A percentile compares a stretch with the other conserved stretches of the same genome.
Conservation (phyloP, 1,139 yeast species). For the Geotrichum australiense region DNA sequence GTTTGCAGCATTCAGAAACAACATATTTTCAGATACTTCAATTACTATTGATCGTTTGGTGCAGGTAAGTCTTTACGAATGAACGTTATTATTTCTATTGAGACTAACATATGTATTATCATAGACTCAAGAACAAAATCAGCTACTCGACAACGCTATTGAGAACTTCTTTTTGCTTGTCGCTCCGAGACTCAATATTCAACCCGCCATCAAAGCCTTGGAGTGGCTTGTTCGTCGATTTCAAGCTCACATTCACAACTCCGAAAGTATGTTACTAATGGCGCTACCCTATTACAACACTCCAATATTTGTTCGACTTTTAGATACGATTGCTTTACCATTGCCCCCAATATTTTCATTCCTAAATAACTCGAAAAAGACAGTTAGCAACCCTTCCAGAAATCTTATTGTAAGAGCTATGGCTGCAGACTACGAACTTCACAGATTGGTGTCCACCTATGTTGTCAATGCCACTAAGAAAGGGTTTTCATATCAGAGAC, state of each 20-base stretch:
- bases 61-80: conserved; percentile 38
- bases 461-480: conserved; percentile 44
- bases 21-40: conserved; percentile 78
- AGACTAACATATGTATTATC: conserved; percentile 3
- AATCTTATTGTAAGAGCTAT: conserved; percentile 67
- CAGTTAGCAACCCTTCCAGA: conserved; percentile 57
- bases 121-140: conserved; percentile 59
- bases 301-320: conserved; percentile 64
- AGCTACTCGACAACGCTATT: conserved; percentile 66
- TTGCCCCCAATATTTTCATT: conserved; percentile 75
- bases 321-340: conserved; percentile 55
- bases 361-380: conserved; percentile 60
- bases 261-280: conserved; percentile 63
- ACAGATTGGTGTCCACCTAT: conserved; percentile 57
- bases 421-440: conserved; percentile 56
- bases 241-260: conserved; percentile 72
- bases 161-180: conserved; percentile 64
- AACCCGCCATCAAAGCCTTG: conserved; percentile 72
- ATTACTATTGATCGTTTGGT: conserved; percentile 72
- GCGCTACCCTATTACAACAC: conserved; percentile 71
- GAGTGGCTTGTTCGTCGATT: conserved; percentile 96
- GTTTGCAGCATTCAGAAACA: conserved; percentile 58
- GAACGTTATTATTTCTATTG: not conserved
- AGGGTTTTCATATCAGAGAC: conserved; percentile 47
- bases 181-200: conserved; percentile 68